Conservation (phyloP, 441 rosid genomes). For the Syzygium malaccense region DNA sequence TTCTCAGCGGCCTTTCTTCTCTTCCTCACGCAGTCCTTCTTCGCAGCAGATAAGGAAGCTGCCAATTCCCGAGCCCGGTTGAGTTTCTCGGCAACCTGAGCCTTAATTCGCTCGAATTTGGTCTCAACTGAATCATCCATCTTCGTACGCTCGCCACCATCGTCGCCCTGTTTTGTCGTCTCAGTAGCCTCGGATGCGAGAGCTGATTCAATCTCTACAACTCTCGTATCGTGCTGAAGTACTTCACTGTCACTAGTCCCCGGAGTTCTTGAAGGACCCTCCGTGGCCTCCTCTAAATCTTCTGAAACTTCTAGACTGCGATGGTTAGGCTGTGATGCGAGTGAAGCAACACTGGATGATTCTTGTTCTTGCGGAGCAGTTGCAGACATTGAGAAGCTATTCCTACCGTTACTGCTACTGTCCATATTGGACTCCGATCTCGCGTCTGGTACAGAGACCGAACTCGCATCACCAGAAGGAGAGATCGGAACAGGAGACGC, state of each 20-base stretch:
- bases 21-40: conserved; percentile 49
- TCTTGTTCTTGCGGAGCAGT: not conserved
- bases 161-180: not conserved
- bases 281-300: not conserved
- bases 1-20: conserved; percentile 59
- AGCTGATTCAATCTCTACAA: not conserved
- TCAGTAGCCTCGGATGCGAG: not conserved
- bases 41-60: conserved; percentile 43
- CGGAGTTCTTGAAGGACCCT: not conserved
- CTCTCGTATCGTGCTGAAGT: not conserved
- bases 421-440: not conserved
- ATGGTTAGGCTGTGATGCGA: not conserved
- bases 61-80: conserved; percentile 37
- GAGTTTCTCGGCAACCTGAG: conserved; percentile 46
- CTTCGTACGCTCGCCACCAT: not conserved
- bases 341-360: not conserved
- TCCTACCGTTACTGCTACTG: not conserved
- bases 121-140: conserved; percentile 5
- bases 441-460: not conserved
- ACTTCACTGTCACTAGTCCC: not conserved
- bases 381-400: not conserved
- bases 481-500: not conserved
- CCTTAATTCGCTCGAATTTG: conserved; percentile 33
- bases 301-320: not conserved
- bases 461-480: not conserved